A percentile compares a stretch with the other conserved stretches of the same genome.
Conservation (phyloP, 2,329 filamentous ascomycete genomes). For the Talaromyces atroroseus region DNA sequence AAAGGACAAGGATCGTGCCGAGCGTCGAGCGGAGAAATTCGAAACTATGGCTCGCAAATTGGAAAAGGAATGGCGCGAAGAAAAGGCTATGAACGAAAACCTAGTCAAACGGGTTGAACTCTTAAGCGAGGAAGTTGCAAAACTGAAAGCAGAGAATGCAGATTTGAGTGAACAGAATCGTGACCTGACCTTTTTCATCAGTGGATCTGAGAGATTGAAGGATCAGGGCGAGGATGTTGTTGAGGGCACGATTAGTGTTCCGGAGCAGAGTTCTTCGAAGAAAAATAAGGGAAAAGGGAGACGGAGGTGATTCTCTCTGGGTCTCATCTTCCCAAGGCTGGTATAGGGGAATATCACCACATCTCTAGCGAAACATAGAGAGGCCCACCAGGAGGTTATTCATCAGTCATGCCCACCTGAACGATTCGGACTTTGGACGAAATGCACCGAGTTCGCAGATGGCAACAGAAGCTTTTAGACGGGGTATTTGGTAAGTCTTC, state of each 20-base stretch:
- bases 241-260: conserved; percentile 64
- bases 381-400: too few relatives aligned
- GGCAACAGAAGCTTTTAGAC: too few relatives aligned
- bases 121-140: conserved; percentile 53
- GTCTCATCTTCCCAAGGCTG: background rate
- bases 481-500: too few relatives aligned
- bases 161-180: conserved; percentile 82
- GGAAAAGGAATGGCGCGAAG: conserved; percentile 72
- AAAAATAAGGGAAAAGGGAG: conserved; percentile 40
- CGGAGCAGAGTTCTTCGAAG: conserved; percentile 47
- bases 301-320: conserved; percentile 6
- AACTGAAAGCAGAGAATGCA: conserved; percentile 55
- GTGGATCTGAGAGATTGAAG: conserved; percentile 72
- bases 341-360: background rate
- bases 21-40: conserved; percentile 64
- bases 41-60: conserved; percentile 70
- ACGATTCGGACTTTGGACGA: too few relatives aligned
- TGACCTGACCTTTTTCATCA: conserved; percentile 83
- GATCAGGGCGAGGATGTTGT: conserved; percentile 64
- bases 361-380: too few relatives aligned
- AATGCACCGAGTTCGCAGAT: too few relatives aligned
- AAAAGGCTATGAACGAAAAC: conserved; percentile 76
- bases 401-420: too few relatives aligned
- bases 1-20: conserved; percentile 64
- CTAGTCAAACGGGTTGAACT: conserved; percentile 73